Evolutionary conservation across 2,329 filamentous ascomycete species (phyloP), one percentile per base, ranked within the genome.

Genomic region (Claviceps humidiphila): DNA sequence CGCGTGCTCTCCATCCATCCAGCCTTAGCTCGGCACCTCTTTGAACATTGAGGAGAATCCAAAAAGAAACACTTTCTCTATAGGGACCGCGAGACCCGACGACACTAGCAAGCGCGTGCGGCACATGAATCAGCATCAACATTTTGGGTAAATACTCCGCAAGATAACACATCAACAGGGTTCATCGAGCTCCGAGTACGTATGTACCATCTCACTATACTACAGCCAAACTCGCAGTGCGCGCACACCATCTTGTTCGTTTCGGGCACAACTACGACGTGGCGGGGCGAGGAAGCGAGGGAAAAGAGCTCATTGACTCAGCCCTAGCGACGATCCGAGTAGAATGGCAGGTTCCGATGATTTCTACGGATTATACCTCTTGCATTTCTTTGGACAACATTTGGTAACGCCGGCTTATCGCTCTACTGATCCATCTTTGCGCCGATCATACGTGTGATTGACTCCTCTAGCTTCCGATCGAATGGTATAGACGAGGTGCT

Each of bases 221-320:
- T 17, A 43, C 9, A 14, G 13, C 5, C 41, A 37, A 34, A 38
- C 37, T 37, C 34, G 51, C 30, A 37, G 37, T n/a, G 47, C 17
- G 37, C 13, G 40, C 42, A 50, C 47, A 17, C 47, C 52, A 38
- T 53, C 47, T 39, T 50, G 24, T 38, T 43, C 22, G 6, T n/a
- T 9, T 41, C 5, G 39, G 38, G 47, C 17, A 53, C 52, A 53
- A 44, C 38, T 43, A 47, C 47, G 49, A 24, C 51, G 30, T 47
- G 39, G 48, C 14, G 5, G 42, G 14, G 14, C 14, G 42, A 9
- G 26, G 40, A 14, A 20, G 30, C 30, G 30, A 45, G 16, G 14
- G 16, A n/a, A 42, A 43, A 48, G 4, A 2, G 8, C 20, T 11
- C 14, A 14, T 40, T 14, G 8, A 17, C 47, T 41, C n/a, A 24